These are phyloP conservation scores for Microthlaspi erraticum DNA, from an alignment of 345 rosid species.

Conservation along the genomic window DNA sequence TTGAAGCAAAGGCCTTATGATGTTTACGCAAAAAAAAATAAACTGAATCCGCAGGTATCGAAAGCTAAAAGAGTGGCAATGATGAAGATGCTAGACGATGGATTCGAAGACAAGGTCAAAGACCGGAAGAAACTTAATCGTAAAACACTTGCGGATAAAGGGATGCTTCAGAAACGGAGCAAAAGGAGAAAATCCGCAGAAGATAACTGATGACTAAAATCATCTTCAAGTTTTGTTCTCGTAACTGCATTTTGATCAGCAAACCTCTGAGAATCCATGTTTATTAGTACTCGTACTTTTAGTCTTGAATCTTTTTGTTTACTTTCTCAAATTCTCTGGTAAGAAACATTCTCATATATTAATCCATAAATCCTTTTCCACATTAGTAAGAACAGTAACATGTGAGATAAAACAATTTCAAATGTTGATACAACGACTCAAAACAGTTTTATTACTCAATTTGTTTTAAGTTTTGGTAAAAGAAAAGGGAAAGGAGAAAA, in stretches of 20 bases:
- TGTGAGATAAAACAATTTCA: slow-evolving; percentile 12
- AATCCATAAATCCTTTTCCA: slow-evolving; percentile 1
- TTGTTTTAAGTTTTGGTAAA: slow-evolving; percentile 26
- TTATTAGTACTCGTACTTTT: slow-evolving; percentile 9
- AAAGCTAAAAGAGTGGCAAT: slow-evolving; percentile 87
- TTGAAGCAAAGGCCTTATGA: neutral
- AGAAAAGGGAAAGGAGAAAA: slow-evolving; percentile 42
- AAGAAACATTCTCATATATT: neutral
- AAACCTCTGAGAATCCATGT: slow-evolving; percentile 21
- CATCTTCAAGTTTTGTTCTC: slow-evolving; percentile 37
- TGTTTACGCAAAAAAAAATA: slow-evolving; percentile 11
- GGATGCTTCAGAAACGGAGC: slow-evolving; percentile 56
- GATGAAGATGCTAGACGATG: slow-evolving; percentile 90
- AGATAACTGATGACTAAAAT: slow-evolving; percentile 42
- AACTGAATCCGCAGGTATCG: slow-evolving; percentile 58
- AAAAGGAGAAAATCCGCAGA: slow-evolving; percentile 33
- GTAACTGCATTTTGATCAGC: slow-evolving; percentile 17
- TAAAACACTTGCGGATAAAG: slow-evolving; percentile 66
- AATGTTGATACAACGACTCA: slow-evolving; percentile 11
- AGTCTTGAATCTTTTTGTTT: slow-evolving; percentile 7
- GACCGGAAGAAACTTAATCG: slow-evolving; percentile 73
- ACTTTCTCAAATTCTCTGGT: neutral
- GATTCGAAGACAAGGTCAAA: slow-evolving; percentile 79
- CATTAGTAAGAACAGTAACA: neutral
- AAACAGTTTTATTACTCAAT: slow-evolving; percentile 31